These are phyloP conservation scores for Candida glucosophila DNA, from an alignment of 1,139 yeast species.

Conservation along the genomic window DNA sequence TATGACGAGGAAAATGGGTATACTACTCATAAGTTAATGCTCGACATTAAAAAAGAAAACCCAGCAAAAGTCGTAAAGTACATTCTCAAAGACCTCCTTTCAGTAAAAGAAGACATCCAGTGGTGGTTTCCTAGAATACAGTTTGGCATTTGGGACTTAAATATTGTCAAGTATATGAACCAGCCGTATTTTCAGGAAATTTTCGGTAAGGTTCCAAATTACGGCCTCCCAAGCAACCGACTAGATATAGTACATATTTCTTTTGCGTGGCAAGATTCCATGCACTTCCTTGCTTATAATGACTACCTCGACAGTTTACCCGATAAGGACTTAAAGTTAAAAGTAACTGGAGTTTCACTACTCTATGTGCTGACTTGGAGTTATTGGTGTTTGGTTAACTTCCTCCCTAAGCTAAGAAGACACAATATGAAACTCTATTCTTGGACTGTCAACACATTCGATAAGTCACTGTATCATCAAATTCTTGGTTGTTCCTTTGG, in stretches of 20 bases:
- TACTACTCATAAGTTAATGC: conserved; percentile 42
- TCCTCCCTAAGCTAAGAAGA: conserved; percentile 28
- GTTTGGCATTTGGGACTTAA: conserved; percentile 76
- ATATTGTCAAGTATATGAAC: conserved; percentile 48
- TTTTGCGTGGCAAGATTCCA: conserved; percentile 25
- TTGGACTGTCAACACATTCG: conserved; percentile 71
- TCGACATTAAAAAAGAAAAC: conserved; percentile 75
- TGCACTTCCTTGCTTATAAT: conserved; percentile 29
- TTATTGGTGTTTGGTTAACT: conserved; percentile 22
- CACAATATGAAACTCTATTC: conserved; percentile 51
- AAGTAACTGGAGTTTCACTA: conserved; percentile 30
- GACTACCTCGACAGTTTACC: conserved; percentile 21
- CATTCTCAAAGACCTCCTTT: conserved; percentile 41
- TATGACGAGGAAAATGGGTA: conserved; percentile 19
- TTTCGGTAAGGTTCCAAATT: conserved; percentile 12
- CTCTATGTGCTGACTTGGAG: conserved; percentile 35
- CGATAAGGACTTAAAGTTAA: conserved; percentile 13
- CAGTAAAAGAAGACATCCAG: conserved; percentile 37
- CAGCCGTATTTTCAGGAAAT: conserved; percentile 27
- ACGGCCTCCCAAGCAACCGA: conserved; percentile 7
- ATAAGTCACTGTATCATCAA: conserved; percentile 37
- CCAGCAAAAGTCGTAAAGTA: conserved; percentile 48
- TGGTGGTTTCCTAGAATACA: conserved; percentile 67
- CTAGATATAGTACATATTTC: conserved; percentile 33
- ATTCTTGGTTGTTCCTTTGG: conserved; percentile 17